Percentiles rank a stretch among this genome's conserved stretches.
These are phyloP conservation scores for Ceratobasidium sp. DNA, from an alignment of 1,284 basidiomycete genomes.

Conservation along the genomic window DNA sequence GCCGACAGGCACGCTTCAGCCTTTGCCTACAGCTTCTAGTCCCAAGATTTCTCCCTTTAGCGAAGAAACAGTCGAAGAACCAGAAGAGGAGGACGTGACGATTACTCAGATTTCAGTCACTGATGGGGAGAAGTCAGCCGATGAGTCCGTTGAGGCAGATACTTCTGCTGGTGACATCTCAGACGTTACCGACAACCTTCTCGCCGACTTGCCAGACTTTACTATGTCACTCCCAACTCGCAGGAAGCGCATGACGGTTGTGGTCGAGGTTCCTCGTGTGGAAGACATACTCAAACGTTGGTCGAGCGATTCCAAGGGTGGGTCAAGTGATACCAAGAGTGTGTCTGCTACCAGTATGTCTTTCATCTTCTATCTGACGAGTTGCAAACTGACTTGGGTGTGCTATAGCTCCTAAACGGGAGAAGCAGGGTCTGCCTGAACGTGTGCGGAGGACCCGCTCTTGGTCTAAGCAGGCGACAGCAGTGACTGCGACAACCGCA, in stretches of 20 bases:
- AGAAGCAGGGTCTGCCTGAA: constrained; percentile 14
- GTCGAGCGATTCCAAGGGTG: constrained; percentile 18
- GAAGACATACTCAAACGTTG: constrained; percentile 22
- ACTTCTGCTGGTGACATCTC: not conserved
- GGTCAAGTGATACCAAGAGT: not conserved
- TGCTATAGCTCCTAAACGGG: constrained; percentile 11
- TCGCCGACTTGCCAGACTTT: constrained; percentile 20
- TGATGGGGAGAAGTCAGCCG: not conserved
- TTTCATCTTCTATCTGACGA: not conserved
- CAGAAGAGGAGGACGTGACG: not conserved
- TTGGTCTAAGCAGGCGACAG: constrained; percentile 14
- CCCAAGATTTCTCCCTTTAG: not conserved
- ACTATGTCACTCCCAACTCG: constrained; percentile 30
- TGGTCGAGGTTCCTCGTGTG: constrained; percentile 25
- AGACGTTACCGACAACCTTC: constrained; percentile 16
- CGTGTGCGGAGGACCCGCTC: constrained; percentile 30
- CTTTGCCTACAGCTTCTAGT: not conserved
- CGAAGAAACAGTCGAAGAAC: not conserved
- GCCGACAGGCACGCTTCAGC: constrained; percentile 7
- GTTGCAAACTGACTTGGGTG: not conserved
- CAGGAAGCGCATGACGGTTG: constrained; percentile 31
- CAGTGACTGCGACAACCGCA: not conserved
- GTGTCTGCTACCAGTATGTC: not conserved
- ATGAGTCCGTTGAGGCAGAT: not conserved
- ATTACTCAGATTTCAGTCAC: not conserved